Evolutionary conservation across 441 rosid species (phyloP).

Genomic region (Daphne laureola): DNA sequence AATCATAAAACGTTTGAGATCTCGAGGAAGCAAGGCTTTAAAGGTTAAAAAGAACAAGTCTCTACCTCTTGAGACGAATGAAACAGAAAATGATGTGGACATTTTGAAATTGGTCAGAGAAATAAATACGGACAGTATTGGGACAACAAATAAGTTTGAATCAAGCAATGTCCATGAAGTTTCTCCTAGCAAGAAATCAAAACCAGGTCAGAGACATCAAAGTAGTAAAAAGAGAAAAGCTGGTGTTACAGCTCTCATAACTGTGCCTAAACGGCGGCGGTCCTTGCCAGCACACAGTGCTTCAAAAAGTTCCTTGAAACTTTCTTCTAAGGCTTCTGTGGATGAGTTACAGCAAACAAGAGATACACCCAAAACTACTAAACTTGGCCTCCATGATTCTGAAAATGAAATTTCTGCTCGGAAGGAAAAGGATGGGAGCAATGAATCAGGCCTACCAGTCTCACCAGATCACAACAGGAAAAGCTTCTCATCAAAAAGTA

Average conservation of each 20-base stretch:
- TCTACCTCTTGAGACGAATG: conserved; percentile 35
- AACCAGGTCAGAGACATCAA: conserved; percentile 35
- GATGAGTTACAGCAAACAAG: conserved; percentile 30
- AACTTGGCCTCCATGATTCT: conserved; percentile 28
- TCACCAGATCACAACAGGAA: conserved; percentile 36
- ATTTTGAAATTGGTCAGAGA: conserved; percentile 90
- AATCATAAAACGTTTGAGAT: conserved; percentile 65
- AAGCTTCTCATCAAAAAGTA: conserved; percentile 30
- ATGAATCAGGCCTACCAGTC: conserved; percentile 31
- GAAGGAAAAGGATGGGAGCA: conserved; percentile 24
- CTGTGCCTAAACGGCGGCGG: conserved; percentile 74
- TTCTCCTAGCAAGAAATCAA: conserved; percentile 34
- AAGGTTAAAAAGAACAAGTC: conserved; percentile 49
- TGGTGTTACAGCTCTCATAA: conserved; percentile 39
- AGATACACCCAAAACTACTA: conserved; percentile 21
- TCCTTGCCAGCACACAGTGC: conserved; percentile 58
- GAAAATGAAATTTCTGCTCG: conserved; percentile 27
- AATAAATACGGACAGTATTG: conserved; percentile 71
- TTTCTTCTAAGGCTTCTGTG: conserved; percentile 25
- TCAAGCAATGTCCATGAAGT: conserved; percentile 79
- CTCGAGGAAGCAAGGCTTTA: conserved; percentile 54
- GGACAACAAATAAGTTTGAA: conserved; percentile 50
- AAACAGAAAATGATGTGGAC: conserved; percentile 68
- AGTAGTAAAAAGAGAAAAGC: conserved; percentile 51
- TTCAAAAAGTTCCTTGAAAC: conserved; percentile 41